Percentiles rank a stretch among this genome's conserved stretches.
These are phyloP conservation scores for Phytophthora tentaculata DNA, from an alignment of 352 stramenopile genomes.

Conservation along the genomic window DNA sequence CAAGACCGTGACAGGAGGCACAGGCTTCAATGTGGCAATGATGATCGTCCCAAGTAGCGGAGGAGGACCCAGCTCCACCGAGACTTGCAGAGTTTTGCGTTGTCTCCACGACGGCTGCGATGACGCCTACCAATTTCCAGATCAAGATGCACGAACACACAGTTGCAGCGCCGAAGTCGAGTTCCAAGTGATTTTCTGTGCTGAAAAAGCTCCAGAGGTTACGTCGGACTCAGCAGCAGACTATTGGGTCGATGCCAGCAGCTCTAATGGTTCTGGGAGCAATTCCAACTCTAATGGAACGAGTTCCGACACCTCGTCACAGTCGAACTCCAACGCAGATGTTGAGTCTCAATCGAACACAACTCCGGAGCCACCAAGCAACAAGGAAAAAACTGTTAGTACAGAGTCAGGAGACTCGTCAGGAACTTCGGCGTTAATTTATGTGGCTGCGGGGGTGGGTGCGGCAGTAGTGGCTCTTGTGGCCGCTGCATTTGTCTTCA, in stretches of 20 bases:
- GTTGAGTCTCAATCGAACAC: conserved; percentile 21
- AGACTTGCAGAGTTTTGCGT: conserved; percentile 54
- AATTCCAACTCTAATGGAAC: conserved; percentile 8
- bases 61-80: conserved; percentile 31
- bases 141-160: conserved; percentile 74
- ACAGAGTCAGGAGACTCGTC: conserved; percentile 21
- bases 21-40: conserved; percentile 81
- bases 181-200: conserved; percentile 72
- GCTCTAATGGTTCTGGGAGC: conserved; percentile 11
- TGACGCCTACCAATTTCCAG: conserved; percentile 77
- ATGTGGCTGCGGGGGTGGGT: conserved; percentile 21
- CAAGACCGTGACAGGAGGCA: conserved; percentile 61
- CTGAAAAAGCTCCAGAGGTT: conserved; percentile 19
- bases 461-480: conserved; percentile 33
- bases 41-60: conserved; percentile 53
- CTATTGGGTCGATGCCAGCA: conserved; percentile 30
- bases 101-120: conserved; percentile 65
- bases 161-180: conserved; percentile 51
- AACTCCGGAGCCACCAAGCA: conserved; percentile 4
- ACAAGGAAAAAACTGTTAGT: conserved; percentile 11
- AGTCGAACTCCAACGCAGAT: conserved; percentile 9
- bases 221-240: conserved; percentile 24
- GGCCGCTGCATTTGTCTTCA: conserved; percentile 24
- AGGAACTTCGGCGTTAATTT: conserved; percentile 21
- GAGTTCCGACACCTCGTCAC: conserved; percentile 3